Evolutionary conservation across 257 asterid genomes (phyloP), one percentile per base, ranked within the genome.

Genomic region (Striga asiatica): DNA sequence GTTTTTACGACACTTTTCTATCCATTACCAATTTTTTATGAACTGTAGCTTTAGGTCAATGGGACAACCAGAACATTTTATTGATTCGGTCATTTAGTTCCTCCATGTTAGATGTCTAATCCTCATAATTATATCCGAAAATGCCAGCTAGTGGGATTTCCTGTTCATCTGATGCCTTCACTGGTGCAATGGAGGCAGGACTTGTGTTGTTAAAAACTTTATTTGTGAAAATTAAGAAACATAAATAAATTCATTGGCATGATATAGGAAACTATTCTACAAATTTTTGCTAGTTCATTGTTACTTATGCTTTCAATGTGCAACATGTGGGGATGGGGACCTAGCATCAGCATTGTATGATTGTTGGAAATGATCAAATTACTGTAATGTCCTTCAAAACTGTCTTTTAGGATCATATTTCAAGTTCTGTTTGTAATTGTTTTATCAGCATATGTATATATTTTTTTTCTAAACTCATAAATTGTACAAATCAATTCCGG

Each of bases 21-120:
- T 23, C 22, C 50, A 14, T 22, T 16, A 17, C 46, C 46, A 14
- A 12, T 3, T 2, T 9, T 66, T 43, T 25, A 46, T 13, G 52
- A 42, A 16, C 17, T 20, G 29, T 34, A 42, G 56, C 35, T 46
- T 37, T 54, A 23, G 35, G 28, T 48, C 31, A 25, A 46, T 55
- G 27, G 57, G 66, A 48, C 49, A 57, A 45, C 48, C 31, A 60
- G 38, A 65, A 37, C 27, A 29, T 53, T 43, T n/a, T 47, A 16
- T 56, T 35, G 47, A 23, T 21, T 35, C 35, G 39, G 20, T n/a
- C 38, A 46, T 48, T 61, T 54, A 18, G 28, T n/a, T 50, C 51
- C 50, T 60, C 56, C 65, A 21, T 17, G 16, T 28, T 27, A 53
- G 21, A 58, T 38, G 46, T 49, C 29, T 27, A 58, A 29, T 54